Evolutionary conservation across 768 basidiomycete species (phyloP), one percentile per base, ranked within the genome.

Genomic region (Russula foetens): DNA sequence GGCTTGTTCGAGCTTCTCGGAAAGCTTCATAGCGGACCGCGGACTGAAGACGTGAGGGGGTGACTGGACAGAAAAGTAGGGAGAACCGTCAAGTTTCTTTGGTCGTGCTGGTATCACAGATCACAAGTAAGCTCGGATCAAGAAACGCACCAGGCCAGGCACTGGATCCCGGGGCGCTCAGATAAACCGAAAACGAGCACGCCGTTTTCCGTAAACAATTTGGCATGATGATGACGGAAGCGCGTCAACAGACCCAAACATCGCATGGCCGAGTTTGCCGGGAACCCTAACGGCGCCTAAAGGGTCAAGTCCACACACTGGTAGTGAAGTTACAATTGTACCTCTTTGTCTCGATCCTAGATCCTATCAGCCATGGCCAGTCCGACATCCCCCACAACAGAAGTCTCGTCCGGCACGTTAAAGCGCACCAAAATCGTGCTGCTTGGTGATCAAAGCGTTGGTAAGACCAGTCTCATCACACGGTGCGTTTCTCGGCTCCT

Each of bases 391-490:
- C 90, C 90, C 15, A 82, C 82, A 9, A 81, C 88, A 2, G 91
- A 93, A 71, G 90, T 92, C 75, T 90, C 90, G 8, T 90, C 90
- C 23, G 84, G 89, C 23, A 88, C 92, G 35, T 86, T 92, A 55
- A 97, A 95, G 73, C 89, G 95, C 63, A 97, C 92, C 59, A 98
- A 98, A 78, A 92, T 98, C 46, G 95, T 97, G 23, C 81, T 98
- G 46, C 84, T 98, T 14, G 95, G 95, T 15, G 95, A 98, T 77
- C 95, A 97, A 76, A 93, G 90, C 67, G 97, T 98, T 54, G 97
- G 97, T 48, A 99, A 99, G 83, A 99, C 97, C 5, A 92, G 90
- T 76, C 81, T 99, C 63, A 99, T 99, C 72, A 98, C 97, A 58
- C 84, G 97, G 84, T 94, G 71, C 69, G 78, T 7, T n/a, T 71